Base-by-base conservation (phyloP, 116 monocot genomes). In the Papilionanthe hybrid region DNA sequence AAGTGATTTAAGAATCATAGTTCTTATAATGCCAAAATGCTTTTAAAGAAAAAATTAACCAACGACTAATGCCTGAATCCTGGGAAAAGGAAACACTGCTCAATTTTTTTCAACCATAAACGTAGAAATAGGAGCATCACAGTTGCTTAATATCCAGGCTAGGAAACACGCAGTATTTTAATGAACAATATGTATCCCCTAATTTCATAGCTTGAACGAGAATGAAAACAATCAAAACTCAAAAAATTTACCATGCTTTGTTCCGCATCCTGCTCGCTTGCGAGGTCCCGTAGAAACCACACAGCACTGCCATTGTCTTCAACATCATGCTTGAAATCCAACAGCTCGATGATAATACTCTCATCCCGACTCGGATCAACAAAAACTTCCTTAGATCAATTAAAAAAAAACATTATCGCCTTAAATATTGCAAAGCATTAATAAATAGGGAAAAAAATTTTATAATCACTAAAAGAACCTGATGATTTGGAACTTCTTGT, bases 251-350 rank as follows among this genome's bases (percentile, higher is more conserved):
- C 88, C 84, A 85, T 22, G 72, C 42, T 85, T 79, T 85, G 82
- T 27, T 79, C 79, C 0, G 80, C 81, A 79, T 88, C 85, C 44
- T 88, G 88, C 74, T 85, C 88, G 17, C 67, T 44, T 25, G 79
- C 88, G 50, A 88, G 81, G 79, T 88, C 84, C 13, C 42, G 82
- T 43, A 88, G 78, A 72, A 88, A 88, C 88, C 84, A 88, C 41
- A 67, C 76, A 65, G 82, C 84, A 72, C 85, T 88, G 22, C 74
- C 72, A 47, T 32, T 44, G 60, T 88, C 88, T 37, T 77, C 79
- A 45, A 88, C 79, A 65, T 88, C 84, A 77, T 77, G 66, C 56
- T 88, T 88, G 42, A 82, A 80, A 77, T 85, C 85, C n/a, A 88
- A 72, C 56, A 88, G 78, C 85, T 83, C 85, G 66, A 88, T 80